Conservation (phyloP, 2,329 filamentous ascomycete species). For the Rugonectria rugulosa region DNA sequence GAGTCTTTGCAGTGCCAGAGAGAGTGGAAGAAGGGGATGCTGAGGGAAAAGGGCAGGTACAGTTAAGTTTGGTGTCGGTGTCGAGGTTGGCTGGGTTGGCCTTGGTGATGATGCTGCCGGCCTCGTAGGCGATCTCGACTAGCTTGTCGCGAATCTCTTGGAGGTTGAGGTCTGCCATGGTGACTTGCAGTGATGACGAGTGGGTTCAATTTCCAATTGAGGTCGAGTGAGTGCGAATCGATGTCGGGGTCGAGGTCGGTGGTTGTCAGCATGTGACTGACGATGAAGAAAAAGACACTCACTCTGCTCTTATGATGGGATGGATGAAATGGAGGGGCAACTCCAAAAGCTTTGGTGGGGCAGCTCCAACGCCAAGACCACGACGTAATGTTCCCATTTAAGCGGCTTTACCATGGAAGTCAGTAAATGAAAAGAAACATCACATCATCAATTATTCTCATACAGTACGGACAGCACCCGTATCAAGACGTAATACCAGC, state of each 20-base stretch:
- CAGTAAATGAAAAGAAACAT: no score
- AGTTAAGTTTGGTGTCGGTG: conserved; percentile 70
- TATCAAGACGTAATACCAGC: no score
- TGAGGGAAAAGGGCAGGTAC: conserved; percentile 49
- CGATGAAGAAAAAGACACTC: no score
- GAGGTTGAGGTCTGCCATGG: conserved; percentile 66
- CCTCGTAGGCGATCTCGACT: conserved; percentile 66
- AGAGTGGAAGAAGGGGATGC: background rate
- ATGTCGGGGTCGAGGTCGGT: no score
- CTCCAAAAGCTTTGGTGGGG: background rate
- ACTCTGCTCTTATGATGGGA: no score
- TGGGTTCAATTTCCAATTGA: background rate
- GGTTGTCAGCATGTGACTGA: no score
- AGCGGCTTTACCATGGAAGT: no score
- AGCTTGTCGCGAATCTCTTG: conserved; percentile 69
- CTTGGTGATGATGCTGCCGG: conserved; percentile 69
- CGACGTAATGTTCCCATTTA: no score
- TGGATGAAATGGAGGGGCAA: background rate
- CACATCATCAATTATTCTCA: no score
- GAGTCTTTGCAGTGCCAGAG: background rate
- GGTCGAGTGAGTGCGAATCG: background rate
- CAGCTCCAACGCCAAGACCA: no score
- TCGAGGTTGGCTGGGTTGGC: conserved; percentile 66
- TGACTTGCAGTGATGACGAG: no score
- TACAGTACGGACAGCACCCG: no score